A percentile compares a stretch with the other conserved stretches of the same genome.
phyloP scores from a whole-genome alignment of 2,329 filamentous ascomycete genomes.

The Hypoxylon sp. region DNA sequence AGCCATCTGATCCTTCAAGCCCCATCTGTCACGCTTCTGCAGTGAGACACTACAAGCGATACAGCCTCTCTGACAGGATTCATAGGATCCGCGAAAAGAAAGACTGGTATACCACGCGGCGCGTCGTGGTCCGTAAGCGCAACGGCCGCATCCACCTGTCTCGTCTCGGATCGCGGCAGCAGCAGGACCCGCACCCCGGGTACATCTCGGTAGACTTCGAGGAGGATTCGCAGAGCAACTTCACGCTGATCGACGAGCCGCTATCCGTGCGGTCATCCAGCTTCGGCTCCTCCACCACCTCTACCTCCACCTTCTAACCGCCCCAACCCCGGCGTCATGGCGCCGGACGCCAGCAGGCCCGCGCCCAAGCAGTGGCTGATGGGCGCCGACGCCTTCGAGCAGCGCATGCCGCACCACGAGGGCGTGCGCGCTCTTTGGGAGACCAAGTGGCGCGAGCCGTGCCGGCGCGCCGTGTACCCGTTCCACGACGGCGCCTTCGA shows the following conservation, averaged over 20 bases:
- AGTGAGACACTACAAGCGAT: neutral
- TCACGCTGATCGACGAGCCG: conserved; percentile 37
- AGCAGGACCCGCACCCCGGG: conserved; percentile 16
- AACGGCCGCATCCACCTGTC: conserved; percentile 50
- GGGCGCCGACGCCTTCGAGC: conserved; percentile 61
- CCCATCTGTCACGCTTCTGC: neutral
- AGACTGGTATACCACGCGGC: conserved; percentile 51
- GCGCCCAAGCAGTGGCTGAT: conserved; percentile 59
- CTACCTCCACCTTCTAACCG: conserved; percentile 12
- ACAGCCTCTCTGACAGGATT: conserved; percentile 19
- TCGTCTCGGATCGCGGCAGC: conserved; percentile 45
- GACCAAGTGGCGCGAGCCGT: conserved; percentile 80
- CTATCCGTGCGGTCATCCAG: conserved; percentile 34
- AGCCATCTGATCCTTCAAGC: conserved; percentile 12
- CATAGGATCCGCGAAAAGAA: conserved; percentile 50
- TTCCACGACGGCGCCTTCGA: conserved; percentile 80
- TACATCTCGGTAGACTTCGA: conserved; percentile 32
- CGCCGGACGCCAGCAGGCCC: conserved; percentile 34
- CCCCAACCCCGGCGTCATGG: conserved; percentile 19
- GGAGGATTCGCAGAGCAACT: conserved; percentile 34
- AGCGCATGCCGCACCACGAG: conserved; percentile 69
- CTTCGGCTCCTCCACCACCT: conserved; percentile 29
- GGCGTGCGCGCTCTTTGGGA: conserved; percentile 78
- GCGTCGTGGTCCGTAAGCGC: conserved; percentile 51
- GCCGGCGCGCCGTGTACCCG: conserved; percentile 75